Base-by-base conservation (phyloP, 441 rosid species). In the Raphanus hybrid region DNA sequence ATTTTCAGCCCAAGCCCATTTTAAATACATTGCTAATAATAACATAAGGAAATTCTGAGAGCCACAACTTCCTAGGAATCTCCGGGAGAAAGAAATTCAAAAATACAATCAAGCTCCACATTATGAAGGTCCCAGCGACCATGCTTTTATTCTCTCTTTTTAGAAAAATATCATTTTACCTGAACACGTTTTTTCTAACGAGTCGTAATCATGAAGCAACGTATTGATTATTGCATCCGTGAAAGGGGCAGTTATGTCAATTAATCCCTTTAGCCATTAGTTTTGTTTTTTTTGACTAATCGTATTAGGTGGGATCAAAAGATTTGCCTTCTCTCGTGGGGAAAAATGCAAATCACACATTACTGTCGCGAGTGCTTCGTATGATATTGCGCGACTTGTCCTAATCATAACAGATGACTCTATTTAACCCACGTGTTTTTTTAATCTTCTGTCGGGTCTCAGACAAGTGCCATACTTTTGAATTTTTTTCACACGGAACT, bases 391-490 rank as follows among this genome's bases (percentile, higher is more conserved):
- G 74, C 6, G 5, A 74, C 78, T 70, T 74, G 78, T 69, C 82
- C 1, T 16, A 3, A 78, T 78, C 75, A 3, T 20, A 63, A 39
- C 71, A 60, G 34, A 63, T 12, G 32, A 3, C 8, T 39, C 12
- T 55, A 29, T 64, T 73, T 69, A 27, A n/a, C 23, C 1, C 82
- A 73, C 78, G 82, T 78, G 74, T 73, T 73, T 34, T 50, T 6
- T 4, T 54, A n/a, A 16, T 4, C 23, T 34, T 32, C 14, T 66
- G 70, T 78, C 81, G 70, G 50, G 65, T 67, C 48, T 50, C 34
- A 67, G 65, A 50, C 69, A 61, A 29, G 54, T 73, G 26, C 55
- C 55, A 6, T 35, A 16, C 58, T 60, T 78, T 73, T 67, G 64
- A 61, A 61, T 20, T 45, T 52, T 6, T 16, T 48, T n/a, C 27